phyloP scores from a whole-genome alignment of 1,284 basidiomycete species.

The Trichosporon asahii region DNA sequence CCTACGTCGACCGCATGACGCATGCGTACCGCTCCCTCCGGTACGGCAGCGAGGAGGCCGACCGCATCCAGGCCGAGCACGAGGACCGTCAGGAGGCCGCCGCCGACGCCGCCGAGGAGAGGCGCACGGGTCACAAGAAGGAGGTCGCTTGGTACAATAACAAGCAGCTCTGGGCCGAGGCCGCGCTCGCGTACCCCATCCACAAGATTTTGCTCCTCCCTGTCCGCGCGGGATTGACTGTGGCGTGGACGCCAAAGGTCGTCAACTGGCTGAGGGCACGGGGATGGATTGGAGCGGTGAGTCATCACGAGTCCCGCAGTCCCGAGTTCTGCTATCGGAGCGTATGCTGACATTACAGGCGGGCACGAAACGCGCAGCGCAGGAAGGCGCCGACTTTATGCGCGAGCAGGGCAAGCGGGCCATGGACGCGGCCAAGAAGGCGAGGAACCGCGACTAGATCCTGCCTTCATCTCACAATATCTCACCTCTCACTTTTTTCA shows the following conservation, averaged over 20 bases:
- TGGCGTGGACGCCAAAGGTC: slow-evolving; percentile 76
- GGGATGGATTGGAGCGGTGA: slow-evolving; percentile 62
- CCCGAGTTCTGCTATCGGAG: neutral
- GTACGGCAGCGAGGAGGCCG: slow-evolving; percentile 32
- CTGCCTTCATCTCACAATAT: neutral
- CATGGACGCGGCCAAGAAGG: slow-evolving; percentile 18
- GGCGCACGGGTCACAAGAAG: slow-evolving; percentile 54
- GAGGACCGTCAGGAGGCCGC: slow-evolving; percentile 59
- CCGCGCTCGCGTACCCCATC: slow-evolving; percentile 86
- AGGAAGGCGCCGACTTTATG: slow-evolving; percentile 19
- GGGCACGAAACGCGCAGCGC: slow-evolving; percentile 21
- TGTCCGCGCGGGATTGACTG: slow-evolving; percentile 81
- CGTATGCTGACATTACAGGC: slow-evolving; percentile 16
- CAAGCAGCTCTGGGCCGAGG: slow-evolving; percentile 82
- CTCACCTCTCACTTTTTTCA: neutral
- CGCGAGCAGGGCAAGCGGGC: slow-evolving; percentile 19
- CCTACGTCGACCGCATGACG: slow-evolving; percentile 63
- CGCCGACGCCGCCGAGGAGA: neutral
- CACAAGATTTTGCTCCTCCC: slow-evolving; percentile 96
- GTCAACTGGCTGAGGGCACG: slow-evolving; percentile 70
- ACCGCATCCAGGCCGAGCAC: slow-evolving; percentile 25
- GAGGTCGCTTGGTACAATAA: slow-evolving; percentile 54
- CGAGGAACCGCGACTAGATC: neutral
- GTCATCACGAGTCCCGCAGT: slow-evolving; percentile 15
- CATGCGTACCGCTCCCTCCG: slow-evolving; percentile 35